phyloP scores from a whole-genome alignment of 148 eudicot genomes.

The Rhododendron molle region DNA sequence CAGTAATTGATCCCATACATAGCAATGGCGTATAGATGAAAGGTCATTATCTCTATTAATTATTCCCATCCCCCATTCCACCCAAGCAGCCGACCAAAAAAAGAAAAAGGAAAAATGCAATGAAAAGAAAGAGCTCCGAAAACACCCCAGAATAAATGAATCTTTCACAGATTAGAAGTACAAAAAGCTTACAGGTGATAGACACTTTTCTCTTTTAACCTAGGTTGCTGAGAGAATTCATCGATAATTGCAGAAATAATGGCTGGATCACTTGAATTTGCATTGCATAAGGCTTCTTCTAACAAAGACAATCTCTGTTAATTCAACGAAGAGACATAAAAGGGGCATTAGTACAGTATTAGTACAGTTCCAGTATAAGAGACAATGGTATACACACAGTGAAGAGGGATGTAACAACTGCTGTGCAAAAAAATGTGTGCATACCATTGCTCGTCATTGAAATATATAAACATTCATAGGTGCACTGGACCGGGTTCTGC shows the following conservation, averaged over 20 bases:
- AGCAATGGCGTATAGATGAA: neutral
- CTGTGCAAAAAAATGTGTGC: neutral
- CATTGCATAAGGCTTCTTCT: constrained; percentile 58
- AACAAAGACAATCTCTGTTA: constrained; percentile 57
- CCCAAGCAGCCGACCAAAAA: neutral
- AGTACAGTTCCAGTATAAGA: neutral
- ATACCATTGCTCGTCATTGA: neutral
- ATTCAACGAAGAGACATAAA: constrained; percentile 1
- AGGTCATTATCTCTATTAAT: too few relatives aligned
- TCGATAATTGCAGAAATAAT: constrained; percentile 41
- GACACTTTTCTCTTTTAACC: constrained; percentile 64
- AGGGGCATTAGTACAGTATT: neutral
- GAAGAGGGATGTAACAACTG: neutral
- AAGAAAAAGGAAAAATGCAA: neutral
- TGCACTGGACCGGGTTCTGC: neutral
- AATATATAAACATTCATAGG: neutral
- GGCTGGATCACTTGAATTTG: constrained; percentile 38
- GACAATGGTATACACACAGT: neutral
- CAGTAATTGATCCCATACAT: neutral
- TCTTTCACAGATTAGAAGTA: neutral
- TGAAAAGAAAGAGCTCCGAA: neutral
- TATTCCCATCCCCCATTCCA: too few relatives aligned
- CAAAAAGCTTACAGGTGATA: constrained; percentile 46
- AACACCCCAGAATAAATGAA: neutral
- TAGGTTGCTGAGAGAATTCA: constrained; percentile 54